Evolutionary conservation across 2,329 filamentous ascomycete species (phyloP).

Genomic region (Calonectria multiphialidica): DNA sequence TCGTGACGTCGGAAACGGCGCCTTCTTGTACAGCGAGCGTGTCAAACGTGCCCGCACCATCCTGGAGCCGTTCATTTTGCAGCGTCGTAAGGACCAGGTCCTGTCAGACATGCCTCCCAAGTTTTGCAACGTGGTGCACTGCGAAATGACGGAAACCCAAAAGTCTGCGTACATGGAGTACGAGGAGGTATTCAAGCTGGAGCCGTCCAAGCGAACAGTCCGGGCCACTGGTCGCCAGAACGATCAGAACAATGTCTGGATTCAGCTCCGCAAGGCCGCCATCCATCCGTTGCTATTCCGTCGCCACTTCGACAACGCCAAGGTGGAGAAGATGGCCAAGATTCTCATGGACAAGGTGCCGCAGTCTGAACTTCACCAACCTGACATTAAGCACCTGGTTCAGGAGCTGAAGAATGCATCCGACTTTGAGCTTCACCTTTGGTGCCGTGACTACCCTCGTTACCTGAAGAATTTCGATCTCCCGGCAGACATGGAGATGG

Average conservation of each 20-base stretch:
- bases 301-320: conserved; percentile 80
- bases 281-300: conserved; percentile 93
- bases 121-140: conserved; percentile 81
- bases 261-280: conserved; percentile 91
- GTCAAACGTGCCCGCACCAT: conserved; percentile 91
- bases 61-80: conserved; percentile 93
- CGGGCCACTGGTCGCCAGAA: conserved; percentile 62
- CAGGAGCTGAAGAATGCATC: conserved; percentile 69
- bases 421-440: conserved; percentile 75
- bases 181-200: conserved; percentile 73
- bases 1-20: conserved; percentile 82
- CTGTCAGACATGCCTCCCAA: conserved; percentile 87
- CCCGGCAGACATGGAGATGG: conserved; percentile 64
- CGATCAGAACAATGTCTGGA: conserved; percentile 80
- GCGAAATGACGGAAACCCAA: conserved; percentile 81
- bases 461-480: conserved; percentile 68
- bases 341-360: conserved; percentile 79
- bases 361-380: conserved; percentile 65
- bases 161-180: conserved; percentile 77
- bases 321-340: conserved; percentile 81
- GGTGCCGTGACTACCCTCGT: conserved; percentile 69
- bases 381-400: conserved; percentile 64
- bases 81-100: conserved; percentile 93
- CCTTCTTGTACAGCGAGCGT: conserved; percentile 87
- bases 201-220: conserved; percentile 65